A percentile compares a stretch with the other conserved stretches of the same genome.
These are phyloP conservation scores for Nakazawaea wyomingensis DNA, from an alignment of 805 yeast species.

Conservation along the genomic window DNA sequence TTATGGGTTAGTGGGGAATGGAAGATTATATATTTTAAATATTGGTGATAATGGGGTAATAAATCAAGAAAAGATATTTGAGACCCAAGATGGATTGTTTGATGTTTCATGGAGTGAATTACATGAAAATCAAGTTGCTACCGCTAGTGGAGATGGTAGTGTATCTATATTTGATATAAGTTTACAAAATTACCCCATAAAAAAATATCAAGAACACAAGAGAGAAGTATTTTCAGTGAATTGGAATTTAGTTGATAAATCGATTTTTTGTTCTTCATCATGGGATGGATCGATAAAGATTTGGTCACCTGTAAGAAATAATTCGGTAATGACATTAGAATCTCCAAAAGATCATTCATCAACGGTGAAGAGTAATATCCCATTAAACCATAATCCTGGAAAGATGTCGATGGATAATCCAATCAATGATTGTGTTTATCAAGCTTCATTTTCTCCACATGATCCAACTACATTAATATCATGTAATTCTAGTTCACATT, in stretches of 20 bases:
- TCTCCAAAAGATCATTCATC: constrained; percentile 23
- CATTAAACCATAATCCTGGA: constrained; percentile 14
- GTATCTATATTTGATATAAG: constrained; percentile 75
- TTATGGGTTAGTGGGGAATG: constrained; percentile 93
- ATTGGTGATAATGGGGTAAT: constrained; percentile 66
- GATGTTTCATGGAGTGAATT: constrained; percentile 86
- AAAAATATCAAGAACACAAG: constrained; percentile 71
- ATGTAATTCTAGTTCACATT: constrained; percentile 68
- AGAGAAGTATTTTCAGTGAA: constrained; percentile 31
- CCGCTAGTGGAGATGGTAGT: constrained; percentile 89
- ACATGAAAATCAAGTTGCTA: constrained; percentile 80
- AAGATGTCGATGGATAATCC: constrained; percentile 28
- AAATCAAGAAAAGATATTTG: constrained; percentile 51
- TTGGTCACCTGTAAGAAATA: constrained; percentile 62
- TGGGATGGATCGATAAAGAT: constrained; percentile 91
- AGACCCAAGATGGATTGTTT: constrained; percentile 91
- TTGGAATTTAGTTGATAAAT: constrained; percentile 38
- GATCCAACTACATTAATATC: constrained; percentile 63
- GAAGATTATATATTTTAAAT: constrained; percentile 66
- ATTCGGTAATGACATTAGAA: constrained; percentile 53
- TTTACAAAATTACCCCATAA: constrained; percentile 63
- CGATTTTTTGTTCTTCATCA: constrained; percentile 67
- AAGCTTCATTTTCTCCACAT: constrained; percentile 81
- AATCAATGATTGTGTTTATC: constrained; percentile 62
- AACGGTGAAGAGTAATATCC: constrained; percentile 1